Percentiles rank a stretch among this genome's conserved stretches.
These are phyloP conservation scores for Penicillium manginii DNA, from an alignment of 495 filamentous ascomycete genomes.

Conservation along the genomic window DNA sequence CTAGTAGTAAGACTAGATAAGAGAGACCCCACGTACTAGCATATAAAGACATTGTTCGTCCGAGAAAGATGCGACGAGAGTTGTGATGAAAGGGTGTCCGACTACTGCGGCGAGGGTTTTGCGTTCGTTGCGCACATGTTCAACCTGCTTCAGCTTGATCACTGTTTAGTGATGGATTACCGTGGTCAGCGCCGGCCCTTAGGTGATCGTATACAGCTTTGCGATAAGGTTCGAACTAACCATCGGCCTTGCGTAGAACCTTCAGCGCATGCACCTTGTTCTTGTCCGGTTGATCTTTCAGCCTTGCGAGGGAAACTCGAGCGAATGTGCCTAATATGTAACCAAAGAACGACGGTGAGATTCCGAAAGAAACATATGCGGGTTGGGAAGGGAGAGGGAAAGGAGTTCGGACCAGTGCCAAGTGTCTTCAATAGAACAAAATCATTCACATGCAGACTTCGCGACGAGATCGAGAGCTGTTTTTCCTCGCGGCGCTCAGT, in stretches of 20 bases:
- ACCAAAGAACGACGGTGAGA: slow-evolving; percentile 36
- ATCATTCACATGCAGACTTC: slow-evolving; percentile 65
- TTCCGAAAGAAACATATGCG: slow-evolving; percentile 16
- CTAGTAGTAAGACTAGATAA: not conserved
- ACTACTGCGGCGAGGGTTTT: slow-evolving; percentile 83
- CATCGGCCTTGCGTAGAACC: slow-evolving; percentile 86
- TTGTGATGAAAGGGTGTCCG: slow-evolving; percentile 94
- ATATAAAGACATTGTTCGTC: slow-evolving; percentile 90
- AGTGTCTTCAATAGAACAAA: slow-evolving; percentile 87
- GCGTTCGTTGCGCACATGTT: slow-evolving; percentile 95
- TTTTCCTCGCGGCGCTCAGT: slow-evolving; percentile 58
- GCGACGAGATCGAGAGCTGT: slow-evolving; percentile 59
- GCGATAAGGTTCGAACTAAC: slow-evolving; percentile 37
- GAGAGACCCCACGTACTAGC: slow-evolving; percentile 60
- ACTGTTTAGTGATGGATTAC: slow-evolving; percentile 52
- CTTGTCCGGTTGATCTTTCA: slow-evolving; percentile 61
- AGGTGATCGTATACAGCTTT: not conserved
- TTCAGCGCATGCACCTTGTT: slow-evolving; percentile 90
- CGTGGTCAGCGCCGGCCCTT: slow-evolving; percentile 12
- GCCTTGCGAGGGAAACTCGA: slow-evolving; percentile 83
- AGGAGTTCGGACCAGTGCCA: slow-evolving; percentile 69
- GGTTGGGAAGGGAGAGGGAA: not conserved
- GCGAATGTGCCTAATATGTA: slow-evolving; percentile 82
- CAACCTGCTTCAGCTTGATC: slow-evolving; percentile 94
- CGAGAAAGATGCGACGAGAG: slow-evolving; percentile 86